Conservation (phyloP, 352 stramenopile species). For the Lagenidium giganteum region DNA sequence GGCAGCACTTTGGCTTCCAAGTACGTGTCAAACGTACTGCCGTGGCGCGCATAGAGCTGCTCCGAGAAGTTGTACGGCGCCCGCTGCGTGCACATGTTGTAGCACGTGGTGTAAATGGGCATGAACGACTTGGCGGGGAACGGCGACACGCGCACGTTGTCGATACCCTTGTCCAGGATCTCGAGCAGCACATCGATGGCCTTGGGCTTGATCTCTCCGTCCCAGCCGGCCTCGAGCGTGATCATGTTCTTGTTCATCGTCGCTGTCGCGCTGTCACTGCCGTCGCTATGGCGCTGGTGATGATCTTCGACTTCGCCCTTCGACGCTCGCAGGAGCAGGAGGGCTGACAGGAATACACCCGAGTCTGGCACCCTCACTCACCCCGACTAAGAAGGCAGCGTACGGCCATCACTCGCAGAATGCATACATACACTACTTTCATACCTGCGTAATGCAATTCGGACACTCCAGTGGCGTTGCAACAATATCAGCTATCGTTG, state of each 20-base stretch:
- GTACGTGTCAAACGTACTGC: conserved; percentile 86
- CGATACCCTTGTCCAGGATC: conserved; percentile 83
- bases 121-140: conserved; percentile 86
- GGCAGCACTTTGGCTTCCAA: conserved; percentile 89
- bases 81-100: conserved; percentile 99
- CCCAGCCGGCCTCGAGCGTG: conserved; percentile 81
- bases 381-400: no score
- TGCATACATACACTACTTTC: no score
- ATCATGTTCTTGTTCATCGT: conserved; percentile 84
- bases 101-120: conserved; percentile 91
- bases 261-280: background rate
- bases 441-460: no score
- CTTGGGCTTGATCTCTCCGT: conserved; percentile 86
- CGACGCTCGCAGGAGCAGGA: no score
- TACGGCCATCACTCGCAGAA: no score
- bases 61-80: conserved; percentile 99
- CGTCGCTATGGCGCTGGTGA: no score
- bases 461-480: no score
- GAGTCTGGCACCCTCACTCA: no score
- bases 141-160: conserved; percentile 73
- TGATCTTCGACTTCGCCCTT: no score
- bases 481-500: no score
- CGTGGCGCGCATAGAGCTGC: conserved; percentile 97
- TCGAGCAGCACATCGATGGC: conserved; percentile 84
- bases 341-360: no score